Conservation (phyloP, 2,329 filamentous ascomycete species). For the Clarireedia monteithiana region DNA sequence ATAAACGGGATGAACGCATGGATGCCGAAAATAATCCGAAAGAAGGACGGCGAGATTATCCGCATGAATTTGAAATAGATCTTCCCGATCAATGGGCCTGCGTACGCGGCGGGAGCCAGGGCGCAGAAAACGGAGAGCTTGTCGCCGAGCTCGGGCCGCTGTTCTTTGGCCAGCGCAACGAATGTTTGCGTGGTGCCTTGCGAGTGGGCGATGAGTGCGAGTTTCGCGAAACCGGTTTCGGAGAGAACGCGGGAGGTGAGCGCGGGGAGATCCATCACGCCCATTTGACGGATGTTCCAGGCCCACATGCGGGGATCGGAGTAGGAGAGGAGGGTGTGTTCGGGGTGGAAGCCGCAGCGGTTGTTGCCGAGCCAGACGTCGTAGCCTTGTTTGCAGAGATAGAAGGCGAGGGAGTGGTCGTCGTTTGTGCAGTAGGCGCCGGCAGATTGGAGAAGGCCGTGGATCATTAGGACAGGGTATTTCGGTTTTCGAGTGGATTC, state of each 20-base stretch:
- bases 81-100: slow-evolving; percentile 76
- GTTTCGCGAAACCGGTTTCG: slow-evolving; percentile 75
- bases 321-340: slow-evolving; percentile 63
- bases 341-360: slow-evolving; percentile 74
- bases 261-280: slow-evolving; percentile 77
- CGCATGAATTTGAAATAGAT: slow-evolving; percentile 91
- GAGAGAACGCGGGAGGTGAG: slow-evolving; percentile 70
- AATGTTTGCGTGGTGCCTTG: slow-evolving; percentile 88
- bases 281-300: slow-evolving; percentile 95
- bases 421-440: slow-evolving; percentile 89
- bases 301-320: slow-evolving; percentile 88
- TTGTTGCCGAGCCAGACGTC: slow-evolving; percentile 97
- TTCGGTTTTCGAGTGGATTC: slow-evolving; percentile 35
- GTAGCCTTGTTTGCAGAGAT: slow-evolving; percentile 83
- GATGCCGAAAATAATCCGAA: slow-evolving; percentile 79
- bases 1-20: slow-evolving; percentile 91
- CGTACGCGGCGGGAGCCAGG: slow-evolving; percentile 83
- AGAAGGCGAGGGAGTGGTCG: slow-evolving; percentile 84
- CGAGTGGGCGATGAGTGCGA: slow-evolving; percentile 79
- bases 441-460: slow-evolving; percentile 79
- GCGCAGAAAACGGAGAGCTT: slow-evolving; percentile 86
- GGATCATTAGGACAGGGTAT: slow-evolving; percentile 81
- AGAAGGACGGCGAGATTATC: slow-evolving; percentile 66
- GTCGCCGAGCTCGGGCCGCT: slow-evolving; percentile 74
- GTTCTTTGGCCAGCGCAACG: slow-evolving; percentile 81